A percentile compares a stretch with the other conserved stretches of the same genome.
These are phyloP conservation scores for Tuber microsphaerosporum DNA, from an alignment of 495 filamentous ascomycete species.

Conservation along the genomic window DNA sequence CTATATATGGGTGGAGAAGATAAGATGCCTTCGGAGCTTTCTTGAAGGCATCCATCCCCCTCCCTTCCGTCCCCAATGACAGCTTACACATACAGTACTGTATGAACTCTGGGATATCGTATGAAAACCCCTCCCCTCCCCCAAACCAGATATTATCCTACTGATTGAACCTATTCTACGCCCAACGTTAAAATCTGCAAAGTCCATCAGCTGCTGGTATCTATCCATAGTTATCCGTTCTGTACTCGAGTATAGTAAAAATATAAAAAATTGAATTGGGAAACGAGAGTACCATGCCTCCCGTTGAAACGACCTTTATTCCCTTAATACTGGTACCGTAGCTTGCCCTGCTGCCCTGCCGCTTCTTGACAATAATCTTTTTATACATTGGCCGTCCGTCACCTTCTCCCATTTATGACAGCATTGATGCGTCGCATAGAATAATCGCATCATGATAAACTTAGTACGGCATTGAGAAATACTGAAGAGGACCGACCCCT, in stretches of 20 bases:
- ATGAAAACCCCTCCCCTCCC: not conserved
- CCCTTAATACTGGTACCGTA: not conserved
- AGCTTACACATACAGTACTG: not conserved
- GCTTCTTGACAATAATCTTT: not conserved
- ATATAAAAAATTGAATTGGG: not conserved
- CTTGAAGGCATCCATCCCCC: conserved; percentile 3
- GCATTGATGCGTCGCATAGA: not conserved
- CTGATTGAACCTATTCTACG: not conserved
- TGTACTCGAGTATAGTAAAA: not conserved
- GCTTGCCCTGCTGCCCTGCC: not conserved
- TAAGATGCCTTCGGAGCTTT: not conserved
- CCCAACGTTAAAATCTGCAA: not conserved
- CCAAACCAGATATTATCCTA: not conserved
- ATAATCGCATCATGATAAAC: not conserved
- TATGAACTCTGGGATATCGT: not conserved
- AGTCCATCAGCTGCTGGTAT: not conserved
- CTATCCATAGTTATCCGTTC: not conserved
- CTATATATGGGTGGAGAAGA: conserved; percentile 5
- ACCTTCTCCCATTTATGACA: not conserved
- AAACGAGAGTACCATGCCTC: not conserved
- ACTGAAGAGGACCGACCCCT: not conserved
- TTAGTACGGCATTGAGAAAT: not conserved
- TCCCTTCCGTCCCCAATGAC: not conserved
- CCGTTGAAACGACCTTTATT: not conserved
- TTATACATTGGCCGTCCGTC: not conserved